These are phyloP conservation scores for Sporothrix globosa DNA, from an alignment of 2,329 filamentous ascomycete genomes.

Conservation along the genomic window DNA sequence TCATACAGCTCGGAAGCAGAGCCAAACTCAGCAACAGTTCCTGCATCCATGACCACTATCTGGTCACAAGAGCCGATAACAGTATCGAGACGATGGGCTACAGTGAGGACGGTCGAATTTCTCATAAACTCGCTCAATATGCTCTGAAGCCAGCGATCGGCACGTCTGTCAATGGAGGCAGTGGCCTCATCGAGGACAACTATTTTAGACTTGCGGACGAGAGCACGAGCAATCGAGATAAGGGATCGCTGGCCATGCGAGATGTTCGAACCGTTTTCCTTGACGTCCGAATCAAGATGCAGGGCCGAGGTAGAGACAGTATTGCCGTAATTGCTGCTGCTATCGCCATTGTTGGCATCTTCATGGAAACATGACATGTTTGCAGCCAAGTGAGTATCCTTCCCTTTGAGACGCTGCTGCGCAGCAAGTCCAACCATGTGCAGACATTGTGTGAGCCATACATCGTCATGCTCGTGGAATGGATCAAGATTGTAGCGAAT, in stretches of 20 bases:
- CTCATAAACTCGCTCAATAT: conserved; percentile 28
- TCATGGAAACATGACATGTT: neutral
- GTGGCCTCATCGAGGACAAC: conserved; percentile 96
- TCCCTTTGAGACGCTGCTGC: neutral
- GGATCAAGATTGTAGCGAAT: conserved; percentile 94
- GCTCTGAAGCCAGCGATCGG: conserved; percentile 30
- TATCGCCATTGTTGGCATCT: neutral
- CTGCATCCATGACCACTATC: conserved; percentile 89
- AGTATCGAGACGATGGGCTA: conserved; percentile 34
- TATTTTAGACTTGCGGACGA: conserved; percentile 83
- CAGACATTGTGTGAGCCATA: conserved; percentile 83
- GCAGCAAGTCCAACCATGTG: conserved; percentile 57
- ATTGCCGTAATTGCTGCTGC: neutral
- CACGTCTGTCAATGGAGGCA: conserved; percentile 72
- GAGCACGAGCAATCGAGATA: conserved; percentile 81
- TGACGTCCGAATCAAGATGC: conserved; percentile 30
- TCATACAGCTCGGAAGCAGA: conserved; percentile 23
- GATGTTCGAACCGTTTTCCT: conserved; percentile 47
- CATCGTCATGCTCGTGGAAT: conserved; percentile 83
- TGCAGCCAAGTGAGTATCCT: neutral
- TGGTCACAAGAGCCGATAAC: conserved; percentile 60
- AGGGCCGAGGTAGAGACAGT: neutral
- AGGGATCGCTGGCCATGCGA: conserved; percentile 84
- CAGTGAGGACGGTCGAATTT: conserved; percentile 31
- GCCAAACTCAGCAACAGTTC: conserved; percentile 82